Evolutionary conservation across 2,329 filamentous ascomycete genomes (phyloP).

Genomic region (Cytospora schulzeri): DNA sequence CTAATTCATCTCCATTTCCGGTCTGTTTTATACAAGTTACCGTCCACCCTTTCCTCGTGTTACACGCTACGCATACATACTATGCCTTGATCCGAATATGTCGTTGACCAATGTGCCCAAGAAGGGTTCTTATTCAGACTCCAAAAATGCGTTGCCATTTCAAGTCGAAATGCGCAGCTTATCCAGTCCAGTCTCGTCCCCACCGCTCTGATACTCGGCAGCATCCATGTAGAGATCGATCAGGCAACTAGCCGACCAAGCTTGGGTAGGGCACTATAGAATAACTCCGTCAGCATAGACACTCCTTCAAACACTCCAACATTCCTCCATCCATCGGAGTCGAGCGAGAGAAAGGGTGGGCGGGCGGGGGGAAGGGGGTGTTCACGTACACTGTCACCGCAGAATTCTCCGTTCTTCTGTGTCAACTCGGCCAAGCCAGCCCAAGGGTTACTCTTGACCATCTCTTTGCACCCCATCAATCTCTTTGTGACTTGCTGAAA

Average conservation of each 20-base stretch:
- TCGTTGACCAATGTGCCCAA: neutral
- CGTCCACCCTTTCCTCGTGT: neutral
- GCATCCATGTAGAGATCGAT: slow-evolving; percentile 97
- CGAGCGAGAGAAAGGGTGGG: no score
- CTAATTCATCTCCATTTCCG: neutral
- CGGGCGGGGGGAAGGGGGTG: slow-evolving; percentile 19
- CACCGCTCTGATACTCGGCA: slow-evolving; percentile 49
- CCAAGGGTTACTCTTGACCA: slow-evolving; percentile 80
- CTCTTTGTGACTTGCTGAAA: slow-evolving; percentile 93
- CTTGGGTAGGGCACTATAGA: slow-evolving; percentile 84
- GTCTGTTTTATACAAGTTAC: neutral
- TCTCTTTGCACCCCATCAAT: slow-evolving; percentile 80
- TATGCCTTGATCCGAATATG: neutral
- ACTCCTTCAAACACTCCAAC: neutral
- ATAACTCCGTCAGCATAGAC: slow-evolving; percentile 6
- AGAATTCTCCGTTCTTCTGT: slow-evolving; percentile 82
- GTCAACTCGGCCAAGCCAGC: slow-evolving; percentile 91
- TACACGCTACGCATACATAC: neutral
- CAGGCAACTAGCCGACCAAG: slow-evolving; percentile 93
- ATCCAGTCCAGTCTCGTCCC: slow-evolving; percentile 14
- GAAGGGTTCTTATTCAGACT: neutral
- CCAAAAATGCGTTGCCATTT: neutral
- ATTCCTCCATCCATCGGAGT: slow-evolving; percentile 22
- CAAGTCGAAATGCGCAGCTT: slow-evolving; percentile 19
- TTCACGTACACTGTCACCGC: slow-evolving; percentile 78